Percentiles rank a stretch among this genome's conserved stretches.
These are phyloP conservation scores for Dispira simplex DNA, from an alignment of 192 early-diverging fungal genomes.

Conservation along the genomic window DNA sequence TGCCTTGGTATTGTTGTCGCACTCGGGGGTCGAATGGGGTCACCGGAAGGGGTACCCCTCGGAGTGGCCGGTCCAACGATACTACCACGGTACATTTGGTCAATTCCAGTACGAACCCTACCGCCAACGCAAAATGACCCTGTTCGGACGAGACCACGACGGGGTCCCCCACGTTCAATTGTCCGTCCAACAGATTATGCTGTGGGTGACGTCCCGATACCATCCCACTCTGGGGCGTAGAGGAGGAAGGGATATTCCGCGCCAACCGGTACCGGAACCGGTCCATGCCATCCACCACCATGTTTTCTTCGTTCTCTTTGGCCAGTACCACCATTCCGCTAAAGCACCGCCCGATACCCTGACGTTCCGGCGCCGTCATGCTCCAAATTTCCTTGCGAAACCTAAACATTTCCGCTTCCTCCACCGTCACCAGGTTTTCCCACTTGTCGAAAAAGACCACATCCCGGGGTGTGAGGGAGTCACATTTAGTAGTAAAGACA, in stretches of 20 bases:
- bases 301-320: constrained; percentile 1
- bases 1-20: constrained; percentile 42
- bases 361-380: constrained; percentile 30
- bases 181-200: constrained; percentile 12
- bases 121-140: constrained; percentile 55
- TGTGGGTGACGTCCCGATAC: not conserved
- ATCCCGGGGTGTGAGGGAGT: constrained; percentile 40
- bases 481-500: constrained; percentile 44
- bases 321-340: constrained; percentile 18
- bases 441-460: constrained; percentile 61
- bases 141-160: constrained; percentile 65
- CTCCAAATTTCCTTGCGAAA: constrained; percentile 57
- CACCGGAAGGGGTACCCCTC: constrained; percentile 39
- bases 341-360: constrained; percentile 26
- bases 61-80: constrained; percentile 41
- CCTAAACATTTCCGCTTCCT: constrained; percentile 50
- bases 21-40: constrained; percentile 30
- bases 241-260: constrained; percentile 20
- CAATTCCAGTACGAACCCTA: constrained; percentile 53
- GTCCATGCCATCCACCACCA: constrained; percentile 7
- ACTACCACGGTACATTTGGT: constrained; percentile 31
- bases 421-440: constrained; percentile 54
- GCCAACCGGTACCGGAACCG: constrained; percentile 13
- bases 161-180: constrained; percentile 48
- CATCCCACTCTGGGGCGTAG: constrained; percentile 13